Evolutionary conservation across 2,329 filamentous ascomycete genomes (phyloP), one percentile per base, ranked within the genome.

Genomic region (Hypoxylon sp.): DNA sequence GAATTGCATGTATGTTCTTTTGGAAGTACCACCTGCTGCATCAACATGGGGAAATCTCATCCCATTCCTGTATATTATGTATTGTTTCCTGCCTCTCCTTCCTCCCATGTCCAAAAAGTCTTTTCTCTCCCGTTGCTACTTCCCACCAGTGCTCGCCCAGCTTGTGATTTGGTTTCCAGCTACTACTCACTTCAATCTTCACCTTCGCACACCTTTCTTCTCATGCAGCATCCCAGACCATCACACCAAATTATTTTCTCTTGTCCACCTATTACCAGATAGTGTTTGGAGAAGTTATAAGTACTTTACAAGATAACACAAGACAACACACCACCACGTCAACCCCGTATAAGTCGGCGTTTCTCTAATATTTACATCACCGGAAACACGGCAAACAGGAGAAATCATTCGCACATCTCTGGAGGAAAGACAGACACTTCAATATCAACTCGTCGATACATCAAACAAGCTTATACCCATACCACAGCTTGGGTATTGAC

Each of bases 11-110:
- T 25, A 25, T 9, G 21, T 25, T n/a, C n/a, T n/a, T n/a, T n/a
- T n/a, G n/a, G n/a, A n/a, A n/a, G n/a, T n/a, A n/a, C n/a, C n/a
- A 25, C 9, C 21, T 25, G 21, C 5, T 25, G 21, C 9, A 25
- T 25, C 21, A 9, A 25, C 16, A 50, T 55, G 27, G 36, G 38
- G 26, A 48, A 51, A 43, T 26, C n/a, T n/a, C n/a, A 29, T 51
- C 40, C 32, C 38, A 27, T 50, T 48, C 44, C 44, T 57, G 32
- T 51, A 41, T 59, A 34, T 57, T n/a, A 36, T 61, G 53, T 59
- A 49, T 54, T 38, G 27, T 45, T 35, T 43, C 11, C 13, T 25
- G 6, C 21, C 9, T 25, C 21, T 12, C 19, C 44, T 21, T 43
- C 35, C 27, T 38, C n/a, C 36, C 41, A 42, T 23, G 37, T 55